These are phyloP conservation scores for Suillus clintonianus DNA, from an alignment of 768 basidiomycete species.

Conservation along the genomic window DNA sequence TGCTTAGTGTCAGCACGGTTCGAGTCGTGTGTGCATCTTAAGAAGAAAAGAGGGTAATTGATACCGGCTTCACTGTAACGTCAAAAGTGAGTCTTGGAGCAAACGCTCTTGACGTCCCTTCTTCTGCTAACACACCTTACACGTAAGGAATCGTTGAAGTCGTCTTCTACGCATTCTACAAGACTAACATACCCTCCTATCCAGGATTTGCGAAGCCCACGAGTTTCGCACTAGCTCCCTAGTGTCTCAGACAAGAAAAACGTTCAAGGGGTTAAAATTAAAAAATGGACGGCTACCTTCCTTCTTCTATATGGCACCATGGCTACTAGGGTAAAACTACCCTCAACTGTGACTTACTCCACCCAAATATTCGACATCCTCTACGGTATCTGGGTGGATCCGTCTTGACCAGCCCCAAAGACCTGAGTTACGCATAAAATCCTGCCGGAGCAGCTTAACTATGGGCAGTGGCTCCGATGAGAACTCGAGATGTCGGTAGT, in stretches of 20 bases:
- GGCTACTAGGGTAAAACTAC: no score
- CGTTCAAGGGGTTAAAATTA: no score
- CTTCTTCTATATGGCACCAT: no score
- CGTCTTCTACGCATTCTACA: constrained; percentile 7
- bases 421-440: background rate
- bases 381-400: background rate
- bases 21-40: background rate
- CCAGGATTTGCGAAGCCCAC: constrained; percentile 9
- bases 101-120: background rate
- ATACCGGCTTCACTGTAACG: background rate
- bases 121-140: background rate
- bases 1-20: background rate
- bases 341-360: no score
- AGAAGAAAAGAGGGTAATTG: background rate
- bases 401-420: background rate
- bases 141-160: background rate
- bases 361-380: no score
- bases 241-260: no score
- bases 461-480: background rate
- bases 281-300: no score
- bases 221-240: background rate
- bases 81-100: background rate
- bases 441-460: background rate
- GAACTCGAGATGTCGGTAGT: background rate
- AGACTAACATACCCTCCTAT: constrained; percentile 1